Evolutionary conservation across 805 yeast genomes (phyloP).

Genomic region (Lipomyces japonicus): DNA sequence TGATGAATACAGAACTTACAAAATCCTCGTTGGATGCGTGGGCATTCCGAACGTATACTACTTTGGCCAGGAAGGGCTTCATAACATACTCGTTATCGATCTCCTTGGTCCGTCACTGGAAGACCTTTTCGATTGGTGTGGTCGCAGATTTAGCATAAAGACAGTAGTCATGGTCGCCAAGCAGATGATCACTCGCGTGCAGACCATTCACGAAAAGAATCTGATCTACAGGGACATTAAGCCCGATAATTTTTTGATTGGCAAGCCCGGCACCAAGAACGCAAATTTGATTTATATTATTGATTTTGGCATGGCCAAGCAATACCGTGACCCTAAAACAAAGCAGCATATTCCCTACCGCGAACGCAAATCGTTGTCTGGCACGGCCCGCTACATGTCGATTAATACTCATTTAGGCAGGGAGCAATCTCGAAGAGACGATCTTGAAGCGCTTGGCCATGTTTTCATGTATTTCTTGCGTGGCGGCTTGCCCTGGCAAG

Average conservation of each 20-base stretch:
- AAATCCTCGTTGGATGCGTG: slow-evolving; percentile 70
- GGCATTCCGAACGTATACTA: slow-evolving; percentile 97
- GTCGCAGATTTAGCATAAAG: slow-evolving; percentile 78
- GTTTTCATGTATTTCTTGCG: slow-evolving; percentile 91
- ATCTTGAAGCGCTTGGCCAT: slow-evolving; percentile 92
- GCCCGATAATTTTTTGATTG: slow-evolving; percentile 94
- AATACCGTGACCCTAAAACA: slow-evolving; percentile 93
- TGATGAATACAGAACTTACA: slow-evolving; percentile 95
- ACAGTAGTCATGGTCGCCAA: slow-evolving; percentile 91
- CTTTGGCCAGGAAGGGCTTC: slow-evolving; percentile 97
- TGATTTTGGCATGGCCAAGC: slow-evolving; percentile 99
- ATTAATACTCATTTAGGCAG: slow-evolving; percentile 96
- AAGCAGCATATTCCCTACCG: slow-evolving; percentile 94
- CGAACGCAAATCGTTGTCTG: slow-evolving; percentile 91
- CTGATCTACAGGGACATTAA: slow-evolving; percentile 94
- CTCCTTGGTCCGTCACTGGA: slow-evolving; percentile 92
- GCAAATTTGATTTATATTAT: slow-evolving; percentile 85
- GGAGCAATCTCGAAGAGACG: slow-evolving; percentile 95
- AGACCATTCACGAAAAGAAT: slow-evolving; percentile 82
- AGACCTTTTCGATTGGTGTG: slow-evolving; percentile 98
- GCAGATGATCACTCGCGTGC: slow-evolving; percentile 83
- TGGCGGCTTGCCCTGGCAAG: slow-evolving; percentile 98
- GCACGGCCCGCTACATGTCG: slow-evolving; percentile 98
- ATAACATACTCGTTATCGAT: slow-evolving; percentile 91
- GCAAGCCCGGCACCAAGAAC: slow-evolving; percentile 77